Evolutionary conservation across 169 alveolate species (phyloP).

Genomic region (Plasmodium malariae): DNA sequence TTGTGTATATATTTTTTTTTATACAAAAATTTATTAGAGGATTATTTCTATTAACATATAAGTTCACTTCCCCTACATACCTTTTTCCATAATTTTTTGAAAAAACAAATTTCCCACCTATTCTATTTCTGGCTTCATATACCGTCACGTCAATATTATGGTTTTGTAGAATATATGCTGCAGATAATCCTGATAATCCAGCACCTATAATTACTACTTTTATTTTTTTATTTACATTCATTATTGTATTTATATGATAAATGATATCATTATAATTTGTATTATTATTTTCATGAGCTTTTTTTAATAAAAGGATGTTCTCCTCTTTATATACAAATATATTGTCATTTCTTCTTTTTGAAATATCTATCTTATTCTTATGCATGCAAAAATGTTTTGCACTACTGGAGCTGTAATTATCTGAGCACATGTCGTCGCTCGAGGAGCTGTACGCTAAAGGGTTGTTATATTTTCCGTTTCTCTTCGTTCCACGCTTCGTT

Average conservation of each 20-base stretch:
- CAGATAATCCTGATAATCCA: constrained; percentile 60
- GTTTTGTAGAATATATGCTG: constrained; percentile 61
- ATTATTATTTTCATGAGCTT: neutral
- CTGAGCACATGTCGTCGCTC: neutral
- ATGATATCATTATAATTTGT: constrained; percentile 46
- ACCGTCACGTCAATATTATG: constrained; percentile 50
- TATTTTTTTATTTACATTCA: constrained; percentile 18
- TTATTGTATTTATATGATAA: constrained; percentile 46
- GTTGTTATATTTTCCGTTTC: too few species aligned
- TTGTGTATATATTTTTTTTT: constrained; percentile 48
- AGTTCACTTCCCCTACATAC: constrained; percentile 45
- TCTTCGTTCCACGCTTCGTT: too few species aligned
- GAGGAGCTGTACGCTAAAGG: too few species aligned
- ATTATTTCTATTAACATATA: constrained; percentile 18
- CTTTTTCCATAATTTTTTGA: constrained; percentile 11
- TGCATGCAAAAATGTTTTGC: neutral
- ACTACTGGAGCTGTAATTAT: neutral
- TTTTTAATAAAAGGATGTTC: constrained; percentile 22
- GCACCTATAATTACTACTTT: constrained; percentile 68
- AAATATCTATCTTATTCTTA: constrained; percentile 28
- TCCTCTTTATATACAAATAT: constrained; percentile 45
- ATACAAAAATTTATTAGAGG: constrained; percentile 63
- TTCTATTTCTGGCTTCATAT: constrained; percentile 66
- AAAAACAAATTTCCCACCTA: constrained; percentile 59
- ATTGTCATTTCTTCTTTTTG: constrained; percentile 13